Percentiles rank a stretch among this genome's conserved stretches.
Conservation (phyloP, 1,284 basidiomycete genomes). For the Ganoderma resinaceum region DNA sequence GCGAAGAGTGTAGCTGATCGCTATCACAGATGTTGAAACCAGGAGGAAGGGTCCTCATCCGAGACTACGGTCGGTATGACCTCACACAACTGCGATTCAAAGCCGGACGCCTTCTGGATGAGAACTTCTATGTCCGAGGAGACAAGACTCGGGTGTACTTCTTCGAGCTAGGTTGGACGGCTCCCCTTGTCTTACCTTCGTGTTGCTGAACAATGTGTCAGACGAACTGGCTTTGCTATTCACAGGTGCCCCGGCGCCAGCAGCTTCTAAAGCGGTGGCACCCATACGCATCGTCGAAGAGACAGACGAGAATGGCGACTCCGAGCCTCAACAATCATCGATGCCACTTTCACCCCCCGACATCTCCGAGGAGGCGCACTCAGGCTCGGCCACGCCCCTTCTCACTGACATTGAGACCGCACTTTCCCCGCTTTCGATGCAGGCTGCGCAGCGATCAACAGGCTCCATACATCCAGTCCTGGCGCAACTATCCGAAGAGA, state of each 20-base stretch:
- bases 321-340: conserved; percentile 12
- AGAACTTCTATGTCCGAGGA: conserved; percentile 94
- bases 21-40: conserved; percentile 85
- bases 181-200: neutral
- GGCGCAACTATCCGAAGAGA: conserved; percentile 23
- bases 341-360: conserved; percentile 11
- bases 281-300: conserved; percentile 46
- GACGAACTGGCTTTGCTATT: conserved; percentile 87
- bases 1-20: neutral
- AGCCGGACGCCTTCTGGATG: conserved; percentile 84
- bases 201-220: conserved; percentile 38
- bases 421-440: conserved; percentile 7
- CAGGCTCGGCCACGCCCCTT: conserved; percentile 8
- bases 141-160: conserved; percentile 98
- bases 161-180: conserved; percentile 77
- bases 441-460: neutral
- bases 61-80: conserved; percentile 97
- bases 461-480: conserved; percentile 31
- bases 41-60: conserved; percentile 83
- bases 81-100: conserved; percentile 95
- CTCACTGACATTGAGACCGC: conserved; percentile 18
- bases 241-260: conserved; percentile 61
- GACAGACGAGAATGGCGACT: conserved; percentile 39
- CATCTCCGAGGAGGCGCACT: conserved; percentile 4
- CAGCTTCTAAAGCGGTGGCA: conserved; percentile 39